Evolutionary conservation across 163 green algal species (phyloP).

Genomic region (Chlorella variabilis): DNA sequence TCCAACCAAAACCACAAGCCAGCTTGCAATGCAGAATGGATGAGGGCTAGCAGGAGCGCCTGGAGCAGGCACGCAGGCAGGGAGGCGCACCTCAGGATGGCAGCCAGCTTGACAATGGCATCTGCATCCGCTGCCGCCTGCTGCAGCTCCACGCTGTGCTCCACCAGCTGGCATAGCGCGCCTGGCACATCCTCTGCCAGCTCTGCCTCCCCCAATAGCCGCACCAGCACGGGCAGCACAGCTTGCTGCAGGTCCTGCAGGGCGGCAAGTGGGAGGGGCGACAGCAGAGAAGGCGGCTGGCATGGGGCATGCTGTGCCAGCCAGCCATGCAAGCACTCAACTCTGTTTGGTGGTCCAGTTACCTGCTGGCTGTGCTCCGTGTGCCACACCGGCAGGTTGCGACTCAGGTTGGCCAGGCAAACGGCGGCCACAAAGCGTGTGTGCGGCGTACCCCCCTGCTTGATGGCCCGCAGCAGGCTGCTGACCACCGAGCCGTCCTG

Average conservation of each 20-base stretch:
- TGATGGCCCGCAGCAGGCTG: constrained; percentile 34
- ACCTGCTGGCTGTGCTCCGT: constrained; percentile 4
- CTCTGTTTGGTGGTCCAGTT: no score
- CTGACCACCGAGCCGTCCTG: constrained; percentile 4
- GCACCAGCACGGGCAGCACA: constrained; percentile 55
- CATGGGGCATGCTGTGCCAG: no score
- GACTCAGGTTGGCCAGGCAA: constrained; percentile 47
- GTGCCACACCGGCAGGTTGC: constrained; percentile 20
- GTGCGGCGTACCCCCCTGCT: constrained; percentile 11
- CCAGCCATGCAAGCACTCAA: background rate
- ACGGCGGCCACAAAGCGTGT: constrained; percentile 39
- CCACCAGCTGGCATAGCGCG: constrained; percentile 43
- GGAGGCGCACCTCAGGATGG: constrained; percentile 39
- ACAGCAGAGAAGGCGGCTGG: background rate
- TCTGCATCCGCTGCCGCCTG: constrained; percentile 53
- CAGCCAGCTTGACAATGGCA: constrained; percentile 49
- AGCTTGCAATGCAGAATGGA: background rate
- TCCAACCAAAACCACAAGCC: no score
- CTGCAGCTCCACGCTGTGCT: constrained; percentile 42
- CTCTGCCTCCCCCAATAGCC: constrained; percentile 43
- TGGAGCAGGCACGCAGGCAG: no score
- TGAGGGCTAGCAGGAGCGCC: no score
- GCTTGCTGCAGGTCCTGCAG: constrained; percentile 33
- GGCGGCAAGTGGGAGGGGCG: background rate
- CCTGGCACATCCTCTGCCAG: constrained; percentile 46